Conservation (phyloP, 495 filamentous ascomycete genomes). For the Friedmanniomyces simplex region DNA sequence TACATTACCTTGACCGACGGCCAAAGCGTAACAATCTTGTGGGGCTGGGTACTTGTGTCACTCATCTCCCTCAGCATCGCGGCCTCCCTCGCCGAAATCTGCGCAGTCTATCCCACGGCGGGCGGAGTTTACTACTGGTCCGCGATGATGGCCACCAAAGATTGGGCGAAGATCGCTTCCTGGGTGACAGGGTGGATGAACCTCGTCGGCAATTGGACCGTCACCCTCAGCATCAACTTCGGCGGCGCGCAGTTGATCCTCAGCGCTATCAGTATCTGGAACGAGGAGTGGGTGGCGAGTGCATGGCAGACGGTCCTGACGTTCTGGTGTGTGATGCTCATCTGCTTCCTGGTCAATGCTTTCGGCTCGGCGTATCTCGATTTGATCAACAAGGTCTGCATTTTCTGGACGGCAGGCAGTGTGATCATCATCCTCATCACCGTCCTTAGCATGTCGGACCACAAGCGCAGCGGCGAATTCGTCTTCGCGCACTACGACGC, state of each 20-base stretch:
- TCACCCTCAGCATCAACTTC: conserved; percentile 42
- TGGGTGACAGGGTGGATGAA: conserved; percentile 43
- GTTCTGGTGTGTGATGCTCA: conserved; percentile 54
- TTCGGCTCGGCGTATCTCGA: conserved; percentile 49
- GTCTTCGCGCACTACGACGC: conserved; percentile 56
- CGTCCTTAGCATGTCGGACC: conserved; percentile 47
- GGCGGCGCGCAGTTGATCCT: conserved; percentile 51
- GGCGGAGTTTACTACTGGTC: conserved; percentile 44
- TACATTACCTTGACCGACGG: conserved; percentile 58
- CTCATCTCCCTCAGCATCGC: conserved; percentile 36
- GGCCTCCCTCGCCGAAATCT: conserved; percentile 39
- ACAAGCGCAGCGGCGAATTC: conserved; percentile 41
- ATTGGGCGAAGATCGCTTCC: conserved; percentile 38
- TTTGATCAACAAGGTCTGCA: conserved; percentile 57
- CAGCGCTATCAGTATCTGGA: conserved; percentile 50
- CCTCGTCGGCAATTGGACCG: conserved; percentile 41
- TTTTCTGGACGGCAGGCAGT: conserved; percentile 53
- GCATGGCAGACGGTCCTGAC: conserved; percentile 53
- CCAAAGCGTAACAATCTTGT: conserved; percentile 42
- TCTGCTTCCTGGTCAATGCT: conserved; percentile 48
- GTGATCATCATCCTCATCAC: conserved; percentile 52
- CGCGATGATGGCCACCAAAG: conserved; percentile 39
- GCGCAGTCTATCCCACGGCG: conserved; percentile 37
- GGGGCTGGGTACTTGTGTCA: conserved; percentile 38
- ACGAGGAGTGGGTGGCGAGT: conserved; percentile 51